Base-by-base conservation (phyloP, 495 filamentous ascomycete species). In the Corynascus novoguineensis region DNA sequence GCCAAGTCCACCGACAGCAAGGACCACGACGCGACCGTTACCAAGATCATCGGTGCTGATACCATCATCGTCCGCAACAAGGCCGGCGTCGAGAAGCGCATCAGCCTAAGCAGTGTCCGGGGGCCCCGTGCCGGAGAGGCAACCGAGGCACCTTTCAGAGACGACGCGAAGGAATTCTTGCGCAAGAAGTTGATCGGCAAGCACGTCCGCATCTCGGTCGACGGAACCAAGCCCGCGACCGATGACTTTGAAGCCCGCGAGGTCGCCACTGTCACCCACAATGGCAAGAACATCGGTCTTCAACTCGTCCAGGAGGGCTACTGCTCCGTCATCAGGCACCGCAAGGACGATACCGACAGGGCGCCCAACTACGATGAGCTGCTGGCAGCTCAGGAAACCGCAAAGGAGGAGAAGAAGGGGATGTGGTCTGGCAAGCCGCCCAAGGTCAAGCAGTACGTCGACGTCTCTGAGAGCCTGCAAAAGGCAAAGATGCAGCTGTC, bases 131-230 rank as follows among this genome's bases (percentile, higher is more conserved):
- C 68, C 7, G 71, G 69, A 27, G 80, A 83, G 55, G 62, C 74
- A 4, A 64, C 71, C 6, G 79, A 97, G 70, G 80, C 88, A 15
- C 92, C 91, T 2, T 97, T 89, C 71, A 81, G 83, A 54, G 86
- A 92, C 11, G 92, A 97, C 62, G 92, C 95, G 15, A 97, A 97
- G 75, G 95, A 99, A 69, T 97, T 88, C 67, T 72, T 97, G 59
- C 83, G 95, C 34, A 97, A 96, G 78, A 88, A 84, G 66, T 71
- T 97, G 5, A 97, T 99, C 64, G 95, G 90, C 34, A 99, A 99
- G 74, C 88, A 95, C 63, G 90, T 97, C 41, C 85, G 84, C 69
- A 79, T 96, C 29, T 85, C 80, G 19, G 83, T 93, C 51, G 90
- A 97, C 70, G 95, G 95, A 55, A 91, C 92, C 69, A 88, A 91